Evolutionary conservation across 2,329 filamentous ascomycete genomes (phyloP), one percentile per base, ranked within the genome.

Genomic region (Pseudofabraea citricarpa): DNA sequence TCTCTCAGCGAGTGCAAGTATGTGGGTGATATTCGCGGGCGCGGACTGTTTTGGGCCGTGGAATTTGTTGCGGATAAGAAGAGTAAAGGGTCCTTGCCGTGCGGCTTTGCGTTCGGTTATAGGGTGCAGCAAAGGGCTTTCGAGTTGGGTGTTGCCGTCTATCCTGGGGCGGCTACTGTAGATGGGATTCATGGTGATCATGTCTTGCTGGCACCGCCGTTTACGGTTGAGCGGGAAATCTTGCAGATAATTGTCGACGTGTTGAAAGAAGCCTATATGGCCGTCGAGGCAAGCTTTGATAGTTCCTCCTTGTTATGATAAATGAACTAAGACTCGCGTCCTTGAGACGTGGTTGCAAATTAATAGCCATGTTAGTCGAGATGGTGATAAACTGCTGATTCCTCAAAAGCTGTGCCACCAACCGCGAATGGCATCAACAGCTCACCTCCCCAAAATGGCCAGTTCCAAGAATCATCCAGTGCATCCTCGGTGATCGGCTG

Each of bases 11-110:
- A 50, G 0, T 66, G 72, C 35, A 60, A 62, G 2, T 59, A 71
- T 49, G 77, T 83, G 0, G 79, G 78, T 2, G 64, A 82, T 39
- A 73, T 83, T 16, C 68, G 79, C 9, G 80, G 80, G 0, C 63
- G 67, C 7, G 80, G 80, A 2, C 54, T 79, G 10, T 77, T 79
- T 52, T 71, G 70, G 67, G 73, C 68, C 1, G 59, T 76, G 23
- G 75, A 75, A 43, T 73, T 77, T 51, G 72, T 77, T 10, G 54
- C 58, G 31, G 63, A 75, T 55, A 74, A 70, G 49, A 38, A 42
- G 15, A 70, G 62, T 6, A 75, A 73, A 46, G 54, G 63, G 41
- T 63, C 72, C 0, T 73, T 75, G 45, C 56, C 64, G 16, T 56
- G 61, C 0, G 54, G 56, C 6, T 47, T 63, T 2, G 58, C 56